phyloP scores from a whole-genome alignment of 2,329 filamentous ascomycete genomes.

The Madurella mycetomatis region DNA sequence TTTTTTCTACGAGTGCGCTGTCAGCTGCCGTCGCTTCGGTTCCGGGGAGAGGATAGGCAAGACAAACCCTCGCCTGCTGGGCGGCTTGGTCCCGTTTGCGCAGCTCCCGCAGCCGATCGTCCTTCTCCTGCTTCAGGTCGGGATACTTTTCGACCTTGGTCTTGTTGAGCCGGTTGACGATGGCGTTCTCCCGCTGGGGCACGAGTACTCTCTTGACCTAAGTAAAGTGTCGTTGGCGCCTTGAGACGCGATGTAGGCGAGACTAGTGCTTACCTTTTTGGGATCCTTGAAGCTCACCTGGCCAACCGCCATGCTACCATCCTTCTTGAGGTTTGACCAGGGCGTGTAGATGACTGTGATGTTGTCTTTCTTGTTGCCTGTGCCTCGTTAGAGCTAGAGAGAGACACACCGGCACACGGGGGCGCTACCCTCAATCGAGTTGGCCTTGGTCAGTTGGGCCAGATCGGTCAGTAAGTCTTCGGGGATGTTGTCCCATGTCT shows the following conservation, averaged over 20 bases:
- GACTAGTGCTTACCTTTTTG: slow-evolving; percentile 47
- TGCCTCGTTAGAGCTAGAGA: too few species aligned
- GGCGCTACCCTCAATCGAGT: slow-evolving; percentile 81
- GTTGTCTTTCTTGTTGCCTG: slow-evolving; percentile 98
- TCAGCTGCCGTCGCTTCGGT: slow-evolving; percentile 4
- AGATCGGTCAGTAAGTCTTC: slow-evolving; percentile 74
- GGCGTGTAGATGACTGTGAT: slow-evolving; percentile 95
- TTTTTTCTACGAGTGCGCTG: slow-evolving; percentile 55
- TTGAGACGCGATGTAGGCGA: neutral
- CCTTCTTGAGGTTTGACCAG: slow-evolving; percentile 91
- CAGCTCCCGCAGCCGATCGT: slow-evolving; percentile 67
- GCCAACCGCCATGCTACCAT: slow-evolving; percentile 90
- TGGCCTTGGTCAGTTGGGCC: slow-evolving; percentile 97
- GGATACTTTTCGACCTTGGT: slow-evolving; percentile 86
- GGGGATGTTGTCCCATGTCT: slow-evolving; percentile 80
- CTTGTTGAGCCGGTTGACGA: slow-evolving; percentile 98
- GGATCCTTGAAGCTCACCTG: slow-evolving; percentile 93
- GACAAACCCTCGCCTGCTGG: slow-evolving; percentile 54
- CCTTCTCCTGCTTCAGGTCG: slow-evolving; percentile 76
- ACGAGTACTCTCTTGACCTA: slow-evolving; percentile 80
- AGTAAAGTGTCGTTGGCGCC: neutral
- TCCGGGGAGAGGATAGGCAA: neutral
- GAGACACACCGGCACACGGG: neutral
- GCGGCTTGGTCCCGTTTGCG: slow-evolving; percentile 65
- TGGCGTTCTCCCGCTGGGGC: slow-evolving; percentile 73